phyloP scores from a whole-genome alignment of 2,329 filamentous ascomycete species.

The Xylaria sp. region DNA sequence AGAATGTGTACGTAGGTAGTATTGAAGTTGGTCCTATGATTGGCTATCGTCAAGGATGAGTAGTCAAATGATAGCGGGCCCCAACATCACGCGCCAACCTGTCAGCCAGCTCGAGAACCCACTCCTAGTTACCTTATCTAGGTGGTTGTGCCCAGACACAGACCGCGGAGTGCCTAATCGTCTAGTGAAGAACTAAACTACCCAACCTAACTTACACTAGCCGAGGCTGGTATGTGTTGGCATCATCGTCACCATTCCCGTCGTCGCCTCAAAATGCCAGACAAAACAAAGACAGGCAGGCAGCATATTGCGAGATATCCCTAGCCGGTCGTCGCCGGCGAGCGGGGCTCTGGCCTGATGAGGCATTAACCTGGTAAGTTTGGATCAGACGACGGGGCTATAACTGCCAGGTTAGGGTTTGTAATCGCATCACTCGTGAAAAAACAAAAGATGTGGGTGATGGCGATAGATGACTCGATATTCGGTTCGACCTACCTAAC shows the following conservation, averaged over 20 bases:
- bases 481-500: not conserved
- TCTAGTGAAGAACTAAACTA: not conserved
- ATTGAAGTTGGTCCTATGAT: not conserved
- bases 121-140: no score
- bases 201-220: not conserved
- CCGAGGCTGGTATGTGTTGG: not conserved
- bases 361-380: slow-evolving; percentile 5
- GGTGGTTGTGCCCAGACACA: no score
- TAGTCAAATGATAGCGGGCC: slow-evolving; percentile 1
- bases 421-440: slow-evolving; percentile 16
- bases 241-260: slow-evolving; percentile 10
- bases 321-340: not conserved
- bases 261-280: slow-evolving; percentile 1
- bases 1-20: no score
- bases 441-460: not conserved
- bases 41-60: not conserved
- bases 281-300: no score
- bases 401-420: not conserved
- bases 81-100: slow-evolving; percentile 9
- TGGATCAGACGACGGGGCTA: slow-evolving; percentile 27
- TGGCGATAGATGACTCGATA: not conserved
- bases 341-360: not conserved
- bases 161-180: not conserved
- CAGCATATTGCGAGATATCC: not conserved
- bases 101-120: no score